A percentile compares a stretch with the other conserved stretches of the same genome.
Evolutionary conservation across 169 alveolate genomes (phyloP).

Genomic region (Babesia caballi): DNA sequence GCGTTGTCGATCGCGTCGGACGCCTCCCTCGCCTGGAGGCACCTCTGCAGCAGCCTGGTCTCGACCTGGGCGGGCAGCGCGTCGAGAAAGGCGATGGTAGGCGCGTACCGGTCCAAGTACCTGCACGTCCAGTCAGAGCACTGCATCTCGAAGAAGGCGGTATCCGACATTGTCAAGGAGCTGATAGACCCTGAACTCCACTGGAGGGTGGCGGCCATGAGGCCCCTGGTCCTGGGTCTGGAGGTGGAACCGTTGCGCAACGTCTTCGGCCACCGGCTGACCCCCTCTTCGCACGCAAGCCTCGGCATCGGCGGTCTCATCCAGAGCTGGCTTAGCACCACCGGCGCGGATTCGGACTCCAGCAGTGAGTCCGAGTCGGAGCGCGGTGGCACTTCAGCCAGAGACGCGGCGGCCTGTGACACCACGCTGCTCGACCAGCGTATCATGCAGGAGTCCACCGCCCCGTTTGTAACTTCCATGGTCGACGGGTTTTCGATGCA

Average conservation of each 20-base stretch:
- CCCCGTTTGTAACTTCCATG: conserved; percentile 41
- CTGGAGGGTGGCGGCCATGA: conserved; percentile 41
- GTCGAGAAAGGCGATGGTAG: conserved; percentile 13
- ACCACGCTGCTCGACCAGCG: conserved; percentile 36
- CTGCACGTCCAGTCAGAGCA: conserved; percentile 19
- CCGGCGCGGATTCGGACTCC: neutral
- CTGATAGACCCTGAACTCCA: conserved; percentile 45
- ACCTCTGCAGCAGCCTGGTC: conserved; percentile 35
- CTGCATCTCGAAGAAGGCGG: conserved; percentile 31
- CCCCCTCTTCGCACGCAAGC: neutral
- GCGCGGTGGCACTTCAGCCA: neutral
- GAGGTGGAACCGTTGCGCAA: conserved; percentile 29
- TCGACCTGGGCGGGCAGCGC: conserved; percentile 27
- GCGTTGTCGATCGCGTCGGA: conserved; percentile 42
- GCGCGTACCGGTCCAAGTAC: conserved; percentile 13
- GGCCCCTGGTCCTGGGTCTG: conserved; percentile 26
- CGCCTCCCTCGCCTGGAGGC: conserved; percentile 13
- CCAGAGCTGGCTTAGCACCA: neutral
- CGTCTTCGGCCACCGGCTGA: conserved; percentile 6
- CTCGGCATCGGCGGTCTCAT: neutral
- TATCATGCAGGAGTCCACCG: conserved; percentile 28
- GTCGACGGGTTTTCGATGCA: conserved; percentile 31
- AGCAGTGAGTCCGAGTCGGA: neutral
- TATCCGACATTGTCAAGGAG: conserved; percentile 39
- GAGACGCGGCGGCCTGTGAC: conserved; percentile 2